These are phyloP conservation scores for Sungouiella blattae DNA, from an alignment of 805 yeast species.

Conservation along the genomic window DNA sequence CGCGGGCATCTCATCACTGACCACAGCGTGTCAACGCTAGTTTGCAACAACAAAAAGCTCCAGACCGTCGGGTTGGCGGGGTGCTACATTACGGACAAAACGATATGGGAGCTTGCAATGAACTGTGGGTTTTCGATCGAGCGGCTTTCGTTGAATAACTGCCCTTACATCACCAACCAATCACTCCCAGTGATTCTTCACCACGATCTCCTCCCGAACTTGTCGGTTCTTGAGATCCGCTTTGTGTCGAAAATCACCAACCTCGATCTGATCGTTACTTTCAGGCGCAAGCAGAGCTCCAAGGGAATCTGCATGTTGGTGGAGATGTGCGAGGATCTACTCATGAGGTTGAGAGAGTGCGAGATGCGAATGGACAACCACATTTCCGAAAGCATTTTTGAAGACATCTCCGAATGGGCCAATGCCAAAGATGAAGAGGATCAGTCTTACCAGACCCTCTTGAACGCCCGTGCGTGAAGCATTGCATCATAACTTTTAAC, in stretches of 20 bases:
- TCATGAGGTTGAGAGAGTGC: constrained; percentile 54
- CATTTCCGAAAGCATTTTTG: constrained; percentile 53
- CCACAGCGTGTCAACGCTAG: constrained; percentile 56
- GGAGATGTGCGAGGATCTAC: constrained; percentile 75
- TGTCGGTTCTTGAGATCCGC: constrained; percentile 76
- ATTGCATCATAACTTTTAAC: no score
- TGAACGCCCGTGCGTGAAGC: constrained; percentile 6
- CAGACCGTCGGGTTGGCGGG: constrained; percentile 87
- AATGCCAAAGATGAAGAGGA: constrained; percentile 46
- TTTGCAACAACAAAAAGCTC: constrained; percentile 49
- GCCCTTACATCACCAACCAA: constrained; percentile 55
- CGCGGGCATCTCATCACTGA: constrained; percentile 69
- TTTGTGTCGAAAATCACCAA: constrained; percentile 55
- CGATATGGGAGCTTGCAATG: constrained; percentile 76
- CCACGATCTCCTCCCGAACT: constrained; percentile 32
- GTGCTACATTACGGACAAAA: constrained; percentile 70
- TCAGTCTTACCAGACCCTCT: constrained; percentile 12
- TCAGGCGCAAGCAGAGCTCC: constrained; percentile 50
- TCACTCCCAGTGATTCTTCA: constrained; percentile 49
- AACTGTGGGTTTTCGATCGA: constrained; percentile 47
- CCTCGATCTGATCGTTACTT: constrained; percentile 63
- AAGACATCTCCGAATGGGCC: constrained; percentile 65
- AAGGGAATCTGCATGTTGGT: constrained; percentile 53
- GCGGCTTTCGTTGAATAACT: constrained; percentile 73
- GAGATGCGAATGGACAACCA: constrained; percentile 56